These are phyloP conservation scores for Effrenium voratum DNA, from an alignment of 73 alveolate genomes.

Conservation along the genomic window DNA sequence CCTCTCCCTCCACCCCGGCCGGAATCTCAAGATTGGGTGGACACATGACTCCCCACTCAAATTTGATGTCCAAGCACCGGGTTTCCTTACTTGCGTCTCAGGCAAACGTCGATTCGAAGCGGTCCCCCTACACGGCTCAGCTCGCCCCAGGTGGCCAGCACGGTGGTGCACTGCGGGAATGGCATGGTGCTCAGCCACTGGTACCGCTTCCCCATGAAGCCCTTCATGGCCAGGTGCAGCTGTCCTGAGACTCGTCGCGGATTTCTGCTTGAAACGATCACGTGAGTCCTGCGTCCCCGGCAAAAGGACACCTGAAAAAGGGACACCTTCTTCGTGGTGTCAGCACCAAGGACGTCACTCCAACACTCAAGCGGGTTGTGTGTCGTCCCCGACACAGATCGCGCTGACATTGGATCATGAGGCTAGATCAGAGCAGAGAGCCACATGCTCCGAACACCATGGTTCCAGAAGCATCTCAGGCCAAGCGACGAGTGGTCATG, in stretches of 20 bases:
- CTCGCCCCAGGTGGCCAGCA: constrained; percentile 39
- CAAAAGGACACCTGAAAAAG: too few relatives aligned
- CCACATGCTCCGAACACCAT: neutral
- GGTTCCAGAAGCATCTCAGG: neutral
- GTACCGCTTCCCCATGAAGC: constrained; percentile 45
- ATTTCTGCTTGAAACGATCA: neutral
- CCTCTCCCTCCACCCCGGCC: too few relatives aligned
- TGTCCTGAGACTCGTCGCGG: constrained; percentile 10
- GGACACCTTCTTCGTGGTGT: too few relatives aligned
- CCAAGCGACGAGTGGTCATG: constrained; percentile 43
- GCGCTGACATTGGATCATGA: neutral
- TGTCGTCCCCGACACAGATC: neutral
- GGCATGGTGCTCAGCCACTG: constrained; percentile 64
- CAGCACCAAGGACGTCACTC: too few relatives aligned
- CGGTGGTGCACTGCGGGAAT: constrained; percentile 80
- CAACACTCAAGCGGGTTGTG: neutral
- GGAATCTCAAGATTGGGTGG: too few relatives aligned
- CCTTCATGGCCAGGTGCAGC: constrained; percentile 60
- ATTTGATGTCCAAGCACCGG: neutral
- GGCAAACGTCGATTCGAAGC: too few relatives aligned
- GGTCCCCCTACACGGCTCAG: too few relatives aligned
- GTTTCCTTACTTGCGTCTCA: neutral
- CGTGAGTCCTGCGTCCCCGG: neutral
- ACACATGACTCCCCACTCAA: neutral
- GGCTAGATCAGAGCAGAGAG: neutral